Evolutionary conservation across 805 yeast genomes (phyloP).

Genomic region (Kuraishia capsulata): DNA sequence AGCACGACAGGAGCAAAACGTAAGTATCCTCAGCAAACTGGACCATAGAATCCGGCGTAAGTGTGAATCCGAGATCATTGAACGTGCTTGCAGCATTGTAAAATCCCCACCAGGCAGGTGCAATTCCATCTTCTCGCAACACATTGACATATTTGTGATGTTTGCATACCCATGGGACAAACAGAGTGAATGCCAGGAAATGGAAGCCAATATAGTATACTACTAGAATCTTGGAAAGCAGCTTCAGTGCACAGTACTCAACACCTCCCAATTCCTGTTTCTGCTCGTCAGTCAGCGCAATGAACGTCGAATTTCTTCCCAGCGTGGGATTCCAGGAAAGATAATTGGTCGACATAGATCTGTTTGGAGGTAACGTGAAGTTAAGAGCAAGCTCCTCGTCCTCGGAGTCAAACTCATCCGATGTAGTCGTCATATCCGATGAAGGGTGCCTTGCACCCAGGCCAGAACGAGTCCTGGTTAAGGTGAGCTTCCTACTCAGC

Average conservation of each 20-base stretch:
- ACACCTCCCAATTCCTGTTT: conserved; percentile 96
- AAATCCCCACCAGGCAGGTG: conserved; percentile 90
- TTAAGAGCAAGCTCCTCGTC: conserved; percentile 22
- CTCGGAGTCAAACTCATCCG: conserved; percentile 13
- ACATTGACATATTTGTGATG: conserved; percentile 30
- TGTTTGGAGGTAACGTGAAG: conserved; percentile 10
- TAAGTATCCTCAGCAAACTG: conserved; percentile 58
- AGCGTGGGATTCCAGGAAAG: conserved; percentile 87
- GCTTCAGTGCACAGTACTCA: conserved; percentile 83
- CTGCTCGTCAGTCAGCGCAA: conserved; percentile 70
- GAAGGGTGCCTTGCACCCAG: conserved; percentile 1
- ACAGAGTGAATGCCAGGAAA: conserved; percentile 37
- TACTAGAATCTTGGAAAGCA: conserved; percentile 57
- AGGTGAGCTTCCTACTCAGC: conserved; percentile 12
- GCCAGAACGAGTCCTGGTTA: conserved; percentile 12
- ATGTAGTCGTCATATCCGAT: conserved; percentile 3
- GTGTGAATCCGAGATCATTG: conserved; percentile 77
- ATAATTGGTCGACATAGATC: conserved; percentile 47
- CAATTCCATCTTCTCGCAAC: conserved; percentile 47
- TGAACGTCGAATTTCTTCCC: conserved; percentile 90
- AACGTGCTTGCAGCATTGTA: conserved; percentile 76
- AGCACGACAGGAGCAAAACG: conserved; percentile 50
- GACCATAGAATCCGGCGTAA: conserved; percentile 74
- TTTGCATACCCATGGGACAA: conserved; percentile 53
- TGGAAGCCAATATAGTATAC: conserved; percentile 74